These are phyloP conservation scores for Omphalotus olearius DNA, from an alignment of 1,284 basidiomycete genomes.

Conservation along the genomic window DNA sequence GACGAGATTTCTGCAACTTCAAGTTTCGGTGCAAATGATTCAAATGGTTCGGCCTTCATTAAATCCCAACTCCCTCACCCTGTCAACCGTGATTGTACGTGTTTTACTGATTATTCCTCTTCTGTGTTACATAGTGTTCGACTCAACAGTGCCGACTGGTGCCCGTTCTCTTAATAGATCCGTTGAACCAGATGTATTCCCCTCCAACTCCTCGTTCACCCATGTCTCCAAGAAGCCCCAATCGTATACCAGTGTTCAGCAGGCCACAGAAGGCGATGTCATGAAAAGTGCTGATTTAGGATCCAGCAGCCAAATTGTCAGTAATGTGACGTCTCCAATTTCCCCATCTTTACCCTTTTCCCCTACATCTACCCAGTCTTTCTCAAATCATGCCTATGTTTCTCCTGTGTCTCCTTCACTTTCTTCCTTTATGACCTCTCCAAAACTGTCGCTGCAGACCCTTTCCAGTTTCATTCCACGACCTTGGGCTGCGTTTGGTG, in stretches of 20 bases:
- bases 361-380: neutral
- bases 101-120: constrained; percentile 39
- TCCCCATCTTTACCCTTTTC: neutral
- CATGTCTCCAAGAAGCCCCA: neutral
- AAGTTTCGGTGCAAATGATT: constrained; percentile 17
- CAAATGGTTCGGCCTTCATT: constrained; percentile 54
- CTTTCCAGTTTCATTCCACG: constrained; percentile 51
- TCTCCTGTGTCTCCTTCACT: constrained; percentile 27
- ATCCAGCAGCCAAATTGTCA: neutral
- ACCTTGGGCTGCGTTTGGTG: constrained; percentile 13
- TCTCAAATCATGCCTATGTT: neutral
- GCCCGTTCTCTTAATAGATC: constrained; percentile 23
- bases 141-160: constrained; percentile 27
- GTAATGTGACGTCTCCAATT: neutral
- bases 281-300: neutral
- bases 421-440: constrained; percentile 46
- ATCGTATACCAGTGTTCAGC: constrained; percentile 5
- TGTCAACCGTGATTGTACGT: constrained; percentile 35
- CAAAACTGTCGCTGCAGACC: constrained; percentile 44
- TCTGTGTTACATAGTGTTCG: constrained; percentile 29
- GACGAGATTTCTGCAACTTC: constrained; percentile 17
- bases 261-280: neutral
- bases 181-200: neutral
- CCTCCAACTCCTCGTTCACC: constrained; percentile 1
- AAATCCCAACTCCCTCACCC: constrained; percentile 42